Conservation (phyloP, 768 basidiomycete species). For the Roridomyces roridus region DNA sequence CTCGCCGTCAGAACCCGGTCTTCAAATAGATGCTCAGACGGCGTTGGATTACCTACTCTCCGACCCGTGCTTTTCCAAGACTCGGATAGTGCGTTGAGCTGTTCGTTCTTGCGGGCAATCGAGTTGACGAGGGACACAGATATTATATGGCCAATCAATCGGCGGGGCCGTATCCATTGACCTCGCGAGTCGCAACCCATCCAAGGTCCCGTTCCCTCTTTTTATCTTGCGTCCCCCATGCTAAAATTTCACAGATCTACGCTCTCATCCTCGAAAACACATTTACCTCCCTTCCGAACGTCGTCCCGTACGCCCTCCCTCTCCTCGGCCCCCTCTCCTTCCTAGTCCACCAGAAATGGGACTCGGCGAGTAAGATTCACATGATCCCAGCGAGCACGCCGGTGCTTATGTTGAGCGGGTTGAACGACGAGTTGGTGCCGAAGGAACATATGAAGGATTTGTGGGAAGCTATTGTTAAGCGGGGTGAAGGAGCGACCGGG, state of each 20-base stretch:
- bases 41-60: conserved; percentile 75
- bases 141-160: conserved; percentile 86
- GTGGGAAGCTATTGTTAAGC: conserved; percentile 66
- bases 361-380: conserved; percentile 70
- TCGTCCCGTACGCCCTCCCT: conserved; percentile 85
- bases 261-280: conserved; percentile 94
- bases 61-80: conserved; percentile 67
- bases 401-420: conserved; percentile 84
- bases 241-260: conserved; percentile 54
- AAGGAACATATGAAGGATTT: conserved; percentile 77
- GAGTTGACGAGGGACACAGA: conserved; percentile 39
- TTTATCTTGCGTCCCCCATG: neutral
- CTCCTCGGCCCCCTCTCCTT: conserved; percentile 74
- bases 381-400: conserved; percentile 69
- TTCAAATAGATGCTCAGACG: conserved; percentile 86
- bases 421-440: conserved; percentile 75
- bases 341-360: conserved; percentile 90
- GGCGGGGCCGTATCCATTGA: conserved; percentile 94
- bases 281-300: conserved; percentile 81
- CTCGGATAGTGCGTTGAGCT: conserved; percentile 62
- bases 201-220: conserved; percentile 52
- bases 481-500: conserved; percentile 51
- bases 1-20: conserved; percentile 81
- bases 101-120: neutral
- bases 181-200: conserved; percentile 79